Evolutionary conservation across 768 basidiomycete species (phyloP).

Genomic region (Leccinum fibrillosum): DNA sequence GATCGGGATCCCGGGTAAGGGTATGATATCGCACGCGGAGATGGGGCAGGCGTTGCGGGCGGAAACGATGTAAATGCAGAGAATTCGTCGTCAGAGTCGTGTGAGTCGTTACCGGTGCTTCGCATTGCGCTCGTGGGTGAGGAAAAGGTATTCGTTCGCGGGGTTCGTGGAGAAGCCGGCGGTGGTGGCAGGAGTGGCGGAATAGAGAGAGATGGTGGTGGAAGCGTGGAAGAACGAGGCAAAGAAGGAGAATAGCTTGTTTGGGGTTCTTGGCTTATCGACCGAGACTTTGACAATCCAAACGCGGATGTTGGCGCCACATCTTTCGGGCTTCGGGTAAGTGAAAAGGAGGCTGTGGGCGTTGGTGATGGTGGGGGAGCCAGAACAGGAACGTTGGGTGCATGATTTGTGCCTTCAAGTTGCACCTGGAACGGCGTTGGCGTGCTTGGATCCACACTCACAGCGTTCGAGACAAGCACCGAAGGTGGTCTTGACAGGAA

Average conservation of each 20-base stretch:
- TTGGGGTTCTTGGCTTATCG: constrained; percentile 15
- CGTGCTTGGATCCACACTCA: neutral
- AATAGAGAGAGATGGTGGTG: constrained; percentile 15
- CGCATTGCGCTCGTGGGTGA: constrained; percentile 2
- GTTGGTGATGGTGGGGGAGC: constrained; percentile 29
- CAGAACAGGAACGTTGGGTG: constrained; percentile 12
- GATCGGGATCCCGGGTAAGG: constrained; percentile 19
- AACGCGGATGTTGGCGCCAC: neutral
- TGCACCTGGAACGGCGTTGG: neutral
- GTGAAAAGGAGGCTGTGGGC: constrained; percentile 24
- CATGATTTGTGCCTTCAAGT: neutral
- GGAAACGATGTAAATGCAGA: constrained; percentile 44
- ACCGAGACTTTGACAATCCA: constrained; percentile 1
- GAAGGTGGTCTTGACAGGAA: constrained; percentile 14
- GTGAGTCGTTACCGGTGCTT: constrained; percentile 16
- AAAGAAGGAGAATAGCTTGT: constrained; percentile 19
- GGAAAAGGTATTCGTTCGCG: constrained; percentile 17
- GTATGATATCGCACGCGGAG: constrained; percentile 5
- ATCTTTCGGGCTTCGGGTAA: constrained; percentile 13
- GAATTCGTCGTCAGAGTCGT: constrained; percentile 47
- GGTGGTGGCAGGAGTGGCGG: constrained; percentile 32
- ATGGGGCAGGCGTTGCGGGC: neutral
- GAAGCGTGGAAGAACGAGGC: constrained; percentile 16
- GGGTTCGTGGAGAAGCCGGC: constrained; percentile 31
- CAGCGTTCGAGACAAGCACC: neutral